A percentile compares a stretch with the other conserved stretches of the same genome.
phyloP scores from a whole-genome alignment of 2,329 filamentous ascomycete species.

The Curvularia verruculosa region DNA sequence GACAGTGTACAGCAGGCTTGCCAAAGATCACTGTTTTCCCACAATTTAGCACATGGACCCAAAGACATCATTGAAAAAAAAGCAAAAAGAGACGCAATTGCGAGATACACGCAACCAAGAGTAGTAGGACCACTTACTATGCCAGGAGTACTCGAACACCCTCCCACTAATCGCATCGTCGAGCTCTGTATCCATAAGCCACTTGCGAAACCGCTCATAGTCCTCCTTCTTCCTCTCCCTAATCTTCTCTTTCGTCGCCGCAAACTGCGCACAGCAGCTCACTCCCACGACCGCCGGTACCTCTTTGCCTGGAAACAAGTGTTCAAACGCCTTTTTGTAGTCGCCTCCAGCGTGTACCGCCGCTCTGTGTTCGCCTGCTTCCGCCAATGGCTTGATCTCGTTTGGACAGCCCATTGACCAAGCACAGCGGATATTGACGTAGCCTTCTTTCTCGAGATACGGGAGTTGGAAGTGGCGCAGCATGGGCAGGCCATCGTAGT shows the following conservation, averaged over 20 bases:
- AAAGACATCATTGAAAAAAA: neutral
- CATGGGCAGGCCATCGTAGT: constrained; percentile 58
- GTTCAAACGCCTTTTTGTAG: constrained; percentile 57
- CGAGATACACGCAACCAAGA: neutral
- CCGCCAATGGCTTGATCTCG: constrained; percentile 56
- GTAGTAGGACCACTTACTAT: constrained; percentile 53
- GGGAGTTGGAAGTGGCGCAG: constrained; percentile 57
- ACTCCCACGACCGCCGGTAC: constrained; percentile 56
- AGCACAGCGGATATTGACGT: constrained; percentile 61
- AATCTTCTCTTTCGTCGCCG: constrained; percentile 57
- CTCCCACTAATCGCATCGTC: constrained; percentile 58
- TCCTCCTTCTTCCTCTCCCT: constrained; percentile 54
- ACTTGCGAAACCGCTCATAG: constrained; percentile 57
- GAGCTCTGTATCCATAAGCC: constrained; percentile 56
- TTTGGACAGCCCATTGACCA: constrained; percentile 60
- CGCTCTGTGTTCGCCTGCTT: constrained; percentile 50
- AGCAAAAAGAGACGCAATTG: constrained; percentile 6
- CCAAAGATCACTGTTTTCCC: constrained; percentile 47
- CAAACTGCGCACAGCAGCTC: constrained; percentile 63
- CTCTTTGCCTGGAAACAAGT: constrained; percentile 53
- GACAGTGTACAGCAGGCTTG: constrained; percentile 61
- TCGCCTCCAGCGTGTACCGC: constrained; percentile 57
- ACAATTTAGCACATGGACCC: constrained; percentile 25
- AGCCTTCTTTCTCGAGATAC: constrained; percentile 58
- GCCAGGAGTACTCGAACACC: constrained; percentile 66